Conservation (phyloP, 208 protist genomes). For the Angomonas ambiguus region DNA sequence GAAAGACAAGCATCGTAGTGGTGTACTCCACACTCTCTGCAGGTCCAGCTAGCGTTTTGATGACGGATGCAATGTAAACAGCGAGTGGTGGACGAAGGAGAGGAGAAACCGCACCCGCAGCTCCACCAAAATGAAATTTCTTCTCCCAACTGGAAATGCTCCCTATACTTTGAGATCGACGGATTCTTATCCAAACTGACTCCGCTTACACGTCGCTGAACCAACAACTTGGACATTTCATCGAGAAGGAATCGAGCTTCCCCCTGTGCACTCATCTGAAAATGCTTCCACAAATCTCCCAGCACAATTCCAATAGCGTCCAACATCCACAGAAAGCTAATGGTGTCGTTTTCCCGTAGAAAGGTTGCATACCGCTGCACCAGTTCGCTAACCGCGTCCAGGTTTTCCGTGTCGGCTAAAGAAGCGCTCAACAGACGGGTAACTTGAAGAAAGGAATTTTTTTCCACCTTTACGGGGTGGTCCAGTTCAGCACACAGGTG, state of each 20-base stretch:
- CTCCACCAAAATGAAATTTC: conserved; percentile 58
- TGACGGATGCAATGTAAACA: conserved; percentile 58
- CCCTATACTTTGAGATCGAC: conserved; percentile 36
- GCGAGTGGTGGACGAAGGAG: conserved; percentile 48
- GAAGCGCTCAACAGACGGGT: conserved; percentile 39
- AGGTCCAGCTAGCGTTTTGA: conserved; percentile 50
- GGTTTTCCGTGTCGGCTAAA: conserved; percentile 12
- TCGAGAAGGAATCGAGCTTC: conserved; percentile 26
- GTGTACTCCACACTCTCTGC: conserved; percentile 23
- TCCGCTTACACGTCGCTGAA: conserved; percentile 28
- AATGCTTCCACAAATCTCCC: conserved; percentile 37
- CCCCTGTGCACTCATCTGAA: conserved; percentile 18
- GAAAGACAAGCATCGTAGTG: conserved; percentile 9
- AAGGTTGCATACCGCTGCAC: conserved; percentile 29
- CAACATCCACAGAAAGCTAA: conserved; percentile 69
- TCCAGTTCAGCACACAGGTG: conserved; percentile 45
- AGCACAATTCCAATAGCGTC: conserved; percentile 47
- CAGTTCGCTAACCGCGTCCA: conserved; percentile 11
- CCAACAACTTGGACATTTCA: conserved; percentile 17
- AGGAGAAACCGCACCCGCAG: conserved; percentile 60
- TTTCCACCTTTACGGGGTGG: conserved; percentile 34
- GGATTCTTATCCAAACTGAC: conserved; percentile 49
- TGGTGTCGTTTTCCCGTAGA: conserved; percentile 33
- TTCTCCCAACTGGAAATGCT: conserved; percentile 42
- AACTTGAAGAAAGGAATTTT: conserved; percentile 51